A percentile compares a stretch with the other conserved stretches of the same genome.
phyloP scores from a whole-genome alignment of 179 eudicot genomes.

The Gypsophila paniculata region DNA sequence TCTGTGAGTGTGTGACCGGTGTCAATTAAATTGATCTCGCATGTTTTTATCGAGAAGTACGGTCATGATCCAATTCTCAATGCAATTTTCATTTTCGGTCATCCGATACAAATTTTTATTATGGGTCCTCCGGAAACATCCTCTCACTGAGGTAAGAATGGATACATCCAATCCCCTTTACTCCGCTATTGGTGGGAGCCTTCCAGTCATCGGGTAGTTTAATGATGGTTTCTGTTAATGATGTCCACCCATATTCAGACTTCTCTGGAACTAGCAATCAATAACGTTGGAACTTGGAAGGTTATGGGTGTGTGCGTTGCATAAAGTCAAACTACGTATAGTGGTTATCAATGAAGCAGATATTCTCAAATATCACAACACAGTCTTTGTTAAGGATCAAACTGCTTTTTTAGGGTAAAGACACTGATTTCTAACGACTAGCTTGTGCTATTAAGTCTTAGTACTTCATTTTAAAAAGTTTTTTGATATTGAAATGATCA shows the following conservation, averaged over 20 bases:
- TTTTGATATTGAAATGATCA: background rate
- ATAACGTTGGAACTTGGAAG: background rate
- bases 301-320: background rate
- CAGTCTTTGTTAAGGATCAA: background rate
- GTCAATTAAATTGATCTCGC: no score
- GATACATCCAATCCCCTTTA: no score
- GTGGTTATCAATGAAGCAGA: background rate
- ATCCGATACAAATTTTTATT: no score
- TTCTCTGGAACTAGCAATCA: background rate
- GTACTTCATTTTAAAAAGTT: background rate
- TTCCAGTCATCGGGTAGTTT: no score
- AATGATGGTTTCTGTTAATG: background rate
- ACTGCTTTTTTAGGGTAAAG: background rate
- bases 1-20: no score
- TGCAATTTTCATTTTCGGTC: no score
- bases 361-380: background rate
- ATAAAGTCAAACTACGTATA: background rate
- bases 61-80: no score
- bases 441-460: slow-evolving; percentile 2
- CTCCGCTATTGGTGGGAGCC: no score
- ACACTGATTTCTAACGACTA: background rate
- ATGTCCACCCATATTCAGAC: background rate
- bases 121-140: no score
- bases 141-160: no score
- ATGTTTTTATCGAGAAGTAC: no score